Evolutionary conservation across 495 filamentous ascomycete species (phyloP).

Genomic region (Letharia lupina): DNA sequence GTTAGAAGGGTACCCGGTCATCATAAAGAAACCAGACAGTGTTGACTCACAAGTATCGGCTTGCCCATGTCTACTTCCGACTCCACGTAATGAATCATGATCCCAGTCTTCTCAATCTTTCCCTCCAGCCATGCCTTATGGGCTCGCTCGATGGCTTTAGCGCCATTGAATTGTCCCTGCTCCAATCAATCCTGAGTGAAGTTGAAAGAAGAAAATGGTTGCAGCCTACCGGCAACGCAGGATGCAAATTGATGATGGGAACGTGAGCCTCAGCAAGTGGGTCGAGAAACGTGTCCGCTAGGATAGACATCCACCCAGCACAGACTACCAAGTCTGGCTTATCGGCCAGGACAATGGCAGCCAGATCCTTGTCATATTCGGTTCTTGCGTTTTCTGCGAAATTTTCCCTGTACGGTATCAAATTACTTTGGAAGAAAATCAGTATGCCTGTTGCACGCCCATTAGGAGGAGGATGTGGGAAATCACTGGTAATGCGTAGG

Average conservation of each 20-base stretch:
- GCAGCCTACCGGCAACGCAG: slow-evolving; percentile 50
- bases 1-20: background rate
- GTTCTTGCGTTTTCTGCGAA: background rate
- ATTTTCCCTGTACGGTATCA: background rate
- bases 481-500: background rate
- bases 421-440: background rate
- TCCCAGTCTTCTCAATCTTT: slow-evolving; percentile 72
- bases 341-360: background rate
- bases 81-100: slow-evolving; percentile 88
- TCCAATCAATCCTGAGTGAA: background rate
- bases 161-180: slow-evolving; percentile 59
- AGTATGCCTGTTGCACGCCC: background rate
- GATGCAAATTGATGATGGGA: slow-evolving; percentile 81
- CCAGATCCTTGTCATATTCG: background rate
- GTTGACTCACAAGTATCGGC: slow-evolving; percentile 48
- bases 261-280: slow-evolving; percentile 53
- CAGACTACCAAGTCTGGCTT: background rate
- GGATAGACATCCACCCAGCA: slow-evolving; percentile 31
- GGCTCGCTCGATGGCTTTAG: slow-evolving; percentile 68
- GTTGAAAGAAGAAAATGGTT: background rate
- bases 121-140: slow-evolving; percentile 65
- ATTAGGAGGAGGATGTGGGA: too few species aligned
- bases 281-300: slow-evolving; percentile 54
- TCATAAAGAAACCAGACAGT: background rate
- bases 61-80: slow-evolving; percentile 73